Conservation (phyloP, 768 basidiomycete genomes). For the Agaricus bisporus region DNA sequence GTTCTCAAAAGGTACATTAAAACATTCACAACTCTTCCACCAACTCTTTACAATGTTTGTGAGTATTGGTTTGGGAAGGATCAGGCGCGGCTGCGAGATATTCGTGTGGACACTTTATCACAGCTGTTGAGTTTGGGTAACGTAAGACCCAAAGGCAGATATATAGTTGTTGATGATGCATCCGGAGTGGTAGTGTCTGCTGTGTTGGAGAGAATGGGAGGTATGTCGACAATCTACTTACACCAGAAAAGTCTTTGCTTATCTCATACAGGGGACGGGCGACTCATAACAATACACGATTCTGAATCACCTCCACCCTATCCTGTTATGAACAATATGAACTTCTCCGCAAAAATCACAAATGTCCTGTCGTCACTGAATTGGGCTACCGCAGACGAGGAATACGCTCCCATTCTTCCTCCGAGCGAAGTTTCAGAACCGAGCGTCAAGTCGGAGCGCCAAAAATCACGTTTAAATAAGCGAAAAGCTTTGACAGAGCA, state of each 20-base stretch:
- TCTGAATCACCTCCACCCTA: constrained; percentile 92
- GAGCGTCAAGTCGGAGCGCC: constrained; percentile 63
- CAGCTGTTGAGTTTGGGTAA: constrained; percentile 84
- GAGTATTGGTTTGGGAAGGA: constrained; percentile 88
- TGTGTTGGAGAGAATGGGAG: constrained; percentile 82
- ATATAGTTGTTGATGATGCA: constrained; percentile 87
- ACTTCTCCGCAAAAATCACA: constrained; percentile 59
- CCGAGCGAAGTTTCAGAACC: constrained; percentile 53
- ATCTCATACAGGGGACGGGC: constrained; percentile 57
- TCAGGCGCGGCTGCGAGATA: constrained; percentile 70
- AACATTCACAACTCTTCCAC: constrained; percentile 80
- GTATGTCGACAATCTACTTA: constrained; percentile 27
- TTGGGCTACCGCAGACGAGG: constrained; percentile 85
- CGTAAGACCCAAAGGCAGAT: constrained; percentile 79
- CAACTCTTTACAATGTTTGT: constrained; percentile 81
- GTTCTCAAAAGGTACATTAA: constrained; percentile 66
- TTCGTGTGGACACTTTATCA: constrained; percentile 83
- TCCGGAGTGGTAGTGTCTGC: constrained; percentile 84
- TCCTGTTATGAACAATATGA: constrained; percentile 79
- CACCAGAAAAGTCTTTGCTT: not conserved
- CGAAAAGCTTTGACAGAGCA: constrained; percentile 65
- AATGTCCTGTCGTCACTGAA: constrained; percentile 66
- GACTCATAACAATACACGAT: constrained; percentile 79
- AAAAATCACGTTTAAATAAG: constrained; percentile 67
- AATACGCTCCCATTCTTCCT: constrained; percentile 59